Percentiles rank a stretch among this genome's conserved stretches.
Evolutionary conservation across 192 early-diverging fungal species (phyloP).

Genomic region (Thoreauomyces humboldtii): DNA sequence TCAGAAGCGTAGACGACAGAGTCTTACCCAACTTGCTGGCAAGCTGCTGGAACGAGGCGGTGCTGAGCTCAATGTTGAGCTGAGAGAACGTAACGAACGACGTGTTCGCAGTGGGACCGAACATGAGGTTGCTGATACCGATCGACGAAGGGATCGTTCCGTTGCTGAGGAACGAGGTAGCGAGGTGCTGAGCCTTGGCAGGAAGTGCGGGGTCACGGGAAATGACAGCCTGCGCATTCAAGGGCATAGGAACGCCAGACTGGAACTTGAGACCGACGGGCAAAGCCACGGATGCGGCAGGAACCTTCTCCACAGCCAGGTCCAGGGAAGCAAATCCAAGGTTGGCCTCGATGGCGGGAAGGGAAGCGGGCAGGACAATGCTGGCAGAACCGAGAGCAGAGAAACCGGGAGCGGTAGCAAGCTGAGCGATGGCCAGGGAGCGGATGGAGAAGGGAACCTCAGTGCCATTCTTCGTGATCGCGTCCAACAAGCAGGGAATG

Average conservation of each 20-base stretch:
- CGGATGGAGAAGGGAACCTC: slow-evolving; percentile 22
- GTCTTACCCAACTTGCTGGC: not conserved
- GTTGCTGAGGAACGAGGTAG: slow-evolving; percentile 22
- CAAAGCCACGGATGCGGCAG: slow-evolving; percentile 19
- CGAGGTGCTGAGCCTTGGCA: slow-evolving; percentile 30
- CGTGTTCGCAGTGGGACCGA: slow-evolving; percentile 30
- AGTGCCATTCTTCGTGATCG: slow-evolving; percentile 27
- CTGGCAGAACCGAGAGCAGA: slow-evolving; percentile 21
- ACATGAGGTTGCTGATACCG: slow-evolving; percentile 39
- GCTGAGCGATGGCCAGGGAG: slow-evolving; percentile 25
- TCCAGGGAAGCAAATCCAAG: slow-evolving; percentile 32
- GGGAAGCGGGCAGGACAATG: slow-evolving; percentile 12
- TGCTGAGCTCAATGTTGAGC: slow-evolving; percentile 29
- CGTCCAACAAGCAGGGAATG: slow-evolving; percentile 18
- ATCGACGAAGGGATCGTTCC: slow-evolving; percentile 24
- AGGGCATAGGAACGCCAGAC: not conserved
- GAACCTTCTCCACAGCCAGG: slow-evolving; percentile 23
- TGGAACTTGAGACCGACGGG: slow-evolving; percentile 21
- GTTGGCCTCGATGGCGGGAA: slow-evolving; percentile 23
- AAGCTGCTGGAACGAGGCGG: slow-evolving; percentile 24
- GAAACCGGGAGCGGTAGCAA: slow-evolving; percentile 29
- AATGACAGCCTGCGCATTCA: slow-evolving; percentile 30
- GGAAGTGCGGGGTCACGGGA: slow-evolving; percentile 18
- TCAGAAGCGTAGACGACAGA: slow-evolving; percentile 12
- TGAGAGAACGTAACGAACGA: slow-evolving; percentile 44